These are phyloP conservation scores for Knufia fluminis DNA, from an alignment of 2,329 filamentous ascomycete species.

Conservation along the genomic window DNA sequence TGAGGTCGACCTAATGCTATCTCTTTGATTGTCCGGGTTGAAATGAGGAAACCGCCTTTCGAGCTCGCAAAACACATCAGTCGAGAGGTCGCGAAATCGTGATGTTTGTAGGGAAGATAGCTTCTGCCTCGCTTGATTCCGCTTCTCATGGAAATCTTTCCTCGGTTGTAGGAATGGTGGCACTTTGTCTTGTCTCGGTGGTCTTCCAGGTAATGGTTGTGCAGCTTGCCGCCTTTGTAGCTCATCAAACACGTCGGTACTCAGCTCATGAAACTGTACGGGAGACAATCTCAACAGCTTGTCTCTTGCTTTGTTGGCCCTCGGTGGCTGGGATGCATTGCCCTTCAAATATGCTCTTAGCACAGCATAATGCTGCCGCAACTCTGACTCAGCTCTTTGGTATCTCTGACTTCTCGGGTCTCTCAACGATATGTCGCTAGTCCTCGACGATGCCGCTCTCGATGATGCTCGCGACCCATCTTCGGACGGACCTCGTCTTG, in stretches of 20 bases:
- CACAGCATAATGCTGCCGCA: conserved; percentile 72
- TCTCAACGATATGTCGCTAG: conserved; percentile 66
- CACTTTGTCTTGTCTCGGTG: conserved; percentile 36
- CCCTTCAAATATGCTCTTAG: conserved; percentile 64
- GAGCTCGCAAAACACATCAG: conserved; percentile 91
- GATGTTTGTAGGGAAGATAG: conserved; percentile 79
- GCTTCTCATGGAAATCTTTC: conserved; percentile 85
- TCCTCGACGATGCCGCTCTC: conserved; percentile 67
- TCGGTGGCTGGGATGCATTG: conserved; percentile 15
- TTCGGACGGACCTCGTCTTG: conserved; percentile 33
- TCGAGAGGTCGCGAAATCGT: conserved; percentile 83
- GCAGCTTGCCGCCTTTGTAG: conserved; percentile 73
- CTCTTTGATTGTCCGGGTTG: conserved; percentile 58
- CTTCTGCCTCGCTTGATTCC: conserved; percentile 94
- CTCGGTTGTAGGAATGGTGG: conserved; percentile 75
- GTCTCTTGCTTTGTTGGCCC: conserved; percentile 79
- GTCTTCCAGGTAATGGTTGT: conserved; percentile 31
- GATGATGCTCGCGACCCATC: conserved; percentile 51
- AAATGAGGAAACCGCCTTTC: conserved; percentile 85
- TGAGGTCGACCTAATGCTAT: conserved; percentile 55
- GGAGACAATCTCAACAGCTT: conserved; percentile 83
- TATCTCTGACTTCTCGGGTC: conserved; percentile 56
- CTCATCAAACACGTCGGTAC: conserved; percentile 96
- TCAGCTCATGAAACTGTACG: conserved; percentile 94
- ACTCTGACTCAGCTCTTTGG: conserved; percentile 54